Conservation (phyloP, 2,329 filamentous ascomycete genomes). For the Fusarium nematophilum region DNA sequence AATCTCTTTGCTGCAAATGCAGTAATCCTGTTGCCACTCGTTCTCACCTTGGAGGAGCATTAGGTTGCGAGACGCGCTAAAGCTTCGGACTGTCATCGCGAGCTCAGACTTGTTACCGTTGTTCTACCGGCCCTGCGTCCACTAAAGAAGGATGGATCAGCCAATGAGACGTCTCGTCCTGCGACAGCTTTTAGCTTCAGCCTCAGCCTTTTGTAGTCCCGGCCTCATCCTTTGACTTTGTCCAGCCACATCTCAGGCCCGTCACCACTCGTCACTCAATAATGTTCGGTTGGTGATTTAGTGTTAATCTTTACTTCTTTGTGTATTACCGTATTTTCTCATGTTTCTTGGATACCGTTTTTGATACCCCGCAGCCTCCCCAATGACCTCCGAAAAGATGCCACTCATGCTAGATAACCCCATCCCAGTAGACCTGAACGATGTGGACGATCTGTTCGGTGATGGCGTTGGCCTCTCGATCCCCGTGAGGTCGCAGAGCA, state of each 20-base stretch:
- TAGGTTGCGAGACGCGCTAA: background rate
- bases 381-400: conserved; percentile 55
- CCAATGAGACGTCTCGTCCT: conserved; percentile 27
- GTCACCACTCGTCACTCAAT: conserved; percentile 17
- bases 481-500: conserved; percentile 58
- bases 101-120: too few relatives aligned
- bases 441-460: conserved; percentile 81
- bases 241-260: conserved; percentile 5
- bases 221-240: conserved; percentile 24
- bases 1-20: too few relatives aligned
- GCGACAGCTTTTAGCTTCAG: conserved; percentile 31
- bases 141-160: conserved; percentile 4
- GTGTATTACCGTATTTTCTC: conserved; percentile 24
- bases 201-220: conserved; percentile 41
- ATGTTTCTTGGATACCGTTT: conserved; percentile 18
- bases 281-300: conserved; percentile 27
- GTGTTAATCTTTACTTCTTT: conserved; percentile 4
- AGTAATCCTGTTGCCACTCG: too few relatives aligned
- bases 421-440: conserved; percentile 65
- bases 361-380: conserved; percentile 30
- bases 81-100: conserved; percentile 10
- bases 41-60: too few relatives aligned
- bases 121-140: conserved; percentile 36
- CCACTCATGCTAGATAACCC: conserved; percentile 55
- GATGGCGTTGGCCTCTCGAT: conserved; percentile 72